phyloP scores from a whole-genome alignment of 331 rosid genomes.

The Cucumis variabilis region DNA sequence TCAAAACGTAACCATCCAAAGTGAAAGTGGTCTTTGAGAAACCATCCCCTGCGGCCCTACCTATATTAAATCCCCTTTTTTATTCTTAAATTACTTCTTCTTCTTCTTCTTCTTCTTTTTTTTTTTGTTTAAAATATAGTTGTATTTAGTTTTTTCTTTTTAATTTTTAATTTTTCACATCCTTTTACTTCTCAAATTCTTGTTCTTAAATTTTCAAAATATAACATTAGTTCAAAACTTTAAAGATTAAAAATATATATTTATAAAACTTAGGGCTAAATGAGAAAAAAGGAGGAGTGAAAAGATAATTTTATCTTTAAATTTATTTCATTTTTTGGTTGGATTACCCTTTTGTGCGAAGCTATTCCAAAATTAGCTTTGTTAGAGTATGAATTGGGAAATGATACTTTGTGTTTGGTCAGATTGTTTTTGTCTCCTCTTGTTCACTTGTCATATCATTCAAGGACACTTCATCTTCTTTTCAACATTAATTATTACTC shows the following conservation, averaged over 20 bases:
- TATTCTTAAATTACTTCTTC: background rate
- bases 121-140: no score
- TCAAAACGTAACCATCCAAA: background rate
- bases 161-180: no score
- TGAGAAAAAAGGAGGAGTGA: no score
- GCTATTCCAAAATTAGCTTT: background rate
- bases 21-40: background rate
- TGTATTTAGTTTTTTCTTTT: no score
- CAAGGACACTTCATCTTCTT: background rate
- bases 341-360: background rate
- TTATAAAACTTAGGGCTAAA: no score
- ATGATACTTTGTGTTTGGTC: background rate
- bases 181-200: no score
- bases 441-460: background rate
- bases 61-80: background rate
- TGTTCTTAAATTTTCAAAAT: no score
- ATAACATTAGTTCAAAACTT: no score
- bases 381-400: background rate
- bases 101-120: no score
- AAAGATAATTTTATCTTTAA: background rate
- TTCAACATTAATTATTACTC: background rate
- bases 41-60: background rate
- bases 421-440: background rate
- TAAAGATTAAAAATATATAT: no score
- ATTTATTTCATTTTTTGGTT: background rate